Base-by-base conservation (phyloP, 352 stramenopile species). In the Elongisporangium senticosum region DNA sequence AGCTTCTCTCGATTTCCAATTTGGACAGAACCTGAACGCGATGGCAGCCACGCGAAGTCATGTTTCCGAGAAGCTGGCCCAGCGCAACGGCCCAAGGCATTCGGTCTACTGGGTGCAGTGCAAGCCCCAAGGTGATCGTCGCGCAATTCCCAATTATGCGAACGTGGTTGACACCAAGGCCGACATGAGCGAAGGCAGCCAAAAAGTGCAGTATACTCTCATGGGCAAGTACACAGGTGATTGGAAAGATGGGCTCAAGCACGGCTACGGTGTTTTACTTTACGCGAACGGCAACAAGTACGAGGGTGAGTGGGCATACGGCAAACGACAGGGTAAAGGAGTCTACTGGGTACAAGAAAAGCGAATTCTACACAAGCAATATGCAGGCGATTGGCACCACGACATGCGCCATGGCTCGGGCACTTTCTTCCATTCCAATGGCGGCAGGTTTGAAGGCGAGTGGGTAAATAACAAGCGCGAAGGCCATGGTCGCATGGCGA, bases 231-330 rank as follows among this genome's bases (percentile, higher is more conserved):
- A 99, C 76, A 96, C 96, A 53, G 95, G 96, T 22, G 78, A 97
- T 62, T 98, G 94, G 94, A 86, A 87, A 56, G 73, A 95, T 50
- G 96, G 97, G 51, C 79, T 92, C 62, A 96, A 97, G 65, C 89
- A 98, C 69, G 96, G 96, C 7, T 90, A 91, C 59, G 96, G 96
- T 11, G 89, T 79, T 24, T 87, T 97, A 40, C 60, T 93, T 37
- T 96, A 93, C 56, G 77, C 84, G 13, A 96, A 97, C 62, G 90
- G 91, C 8, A 95, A 90, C 75, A 95, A 90, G 57, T 97, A 96
- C 66, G 77, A 96, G 62, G 92, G 91, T 11, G 79, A 95, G 56
- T 97, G 90, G 78, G 49, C 72, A 5, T 62, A 89, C 13, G 86
- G 87, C 49, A 76, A 86, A 65, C 93, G 91, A 26, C 70, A 96